phyloP scores from a whole-genome alignment of 768 basidiomycete genomes.

The Boletellus ananas region DNA sequence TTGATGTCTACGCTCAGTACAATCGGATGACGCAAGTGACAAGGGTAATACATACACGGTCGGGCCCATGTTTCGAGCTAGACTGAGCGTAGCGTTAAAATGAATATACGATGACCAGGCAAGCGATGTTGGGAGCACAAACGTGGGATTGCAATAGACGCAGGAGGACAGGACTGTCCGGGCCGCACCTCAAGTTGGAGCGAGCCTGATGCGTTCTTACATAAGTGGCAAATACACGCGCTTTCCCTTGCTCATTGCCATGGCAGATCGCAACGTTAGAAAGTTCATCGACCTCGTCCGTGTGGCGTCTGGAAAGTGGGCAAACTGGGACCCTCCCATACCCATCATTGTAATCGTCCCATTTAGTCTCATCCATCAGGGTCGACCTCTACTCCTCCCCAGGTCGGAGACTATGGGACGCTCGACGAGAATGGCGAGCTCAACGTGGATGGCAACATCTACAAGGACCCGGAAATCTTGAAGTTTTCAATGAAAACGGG shows the following conservation, averaged over 20 bases:
- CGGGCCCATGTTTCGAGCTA: no score
- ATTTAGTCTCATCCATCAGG: neutral
- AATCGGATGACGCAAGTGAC: no score
- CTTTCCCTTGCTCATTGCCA: neutral
- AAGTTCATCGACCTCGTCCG: constrained; percentile 31
- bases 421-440: constrained; percentile 15
- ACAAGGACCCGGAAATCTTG: constrained; percentile 10
- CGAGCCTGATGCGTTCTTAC: no score
- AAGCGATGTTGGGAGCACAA: no score
- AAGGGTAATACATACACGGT: no score
- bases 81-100: no score
- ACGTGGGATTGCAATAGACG: no score
- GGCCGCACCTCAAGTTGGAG: no score
- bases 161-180: no score
- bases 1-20: no score
- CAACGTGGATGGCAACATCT: constrained; percentile 24
- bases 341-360: constrained; percentile 16
- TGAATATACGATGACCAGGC: no score
- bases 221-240: no score
- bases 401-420: constrained; percentile 32
- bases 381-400: neutral
- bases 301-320: constrained; percentile 25
- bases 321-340: constrained; percentile 31
- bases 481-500: neutral
- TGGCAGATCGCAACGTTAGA: constrained; percentile 14